Base-by-base conservation (phyloP, 2,329 filamentous ascomycete genomes). In the Neonectria magnoliae region DNA sequence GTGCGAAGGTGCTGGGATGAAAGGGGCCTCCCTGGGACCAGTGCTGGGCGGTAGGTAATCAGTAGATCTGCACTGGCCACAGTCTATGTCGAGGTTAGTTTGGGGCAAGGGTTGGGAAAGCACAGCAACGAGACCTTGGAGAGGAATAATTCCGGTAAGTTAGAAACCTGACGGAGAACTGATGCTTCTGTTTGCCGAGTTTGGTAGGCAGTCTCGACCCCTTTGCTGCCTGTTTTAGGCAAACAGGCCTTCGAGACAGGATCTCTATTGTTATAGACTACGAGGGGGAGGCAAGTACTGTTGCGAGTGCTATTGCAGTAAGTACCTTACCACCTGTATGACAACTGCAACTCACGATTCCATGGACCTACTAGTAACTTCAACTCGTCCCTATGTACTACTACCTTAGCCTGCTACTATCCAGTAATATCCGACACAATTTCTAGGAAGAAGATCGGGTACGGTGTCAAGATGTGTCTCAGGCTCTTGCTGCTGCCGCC, bases 51-150 rank as follows among this genome's bases (percentile, higher is more conserved):
- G n/a, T 42, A 42, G 38, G 60, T 63, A 63, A 63, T 63, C 55
- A 63, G 55, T 59, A 63, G 61, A 63, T 63, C 61, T 63, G 56
- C 61, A 63, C 61, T 63, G 61, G 61, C 56, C 55, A 36, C 42
- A 47, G 50, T 48, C 61, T 53, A 48, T 55, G 61, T 63, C 56
- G 56, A 63, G 61, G 50, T 54, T 59, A 59, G 60, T 52, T 22
- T 50, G 47, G 47, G 50, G n/a, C 55, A 52, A 55, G 55, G 60
- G 60, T 58, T 38, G 36, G 14, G 31, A 55, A 55, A 48, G 42
- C 41, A 25, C 50, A 61, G 60, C 20, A 33, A 29, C 47, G 41
- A 31, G 38, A 48, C 31, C 53, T 53, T 47, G 54, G 31, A 50
- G 48, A 62, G 45, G 6, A 33, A 13, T 25, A 48, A 29, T 41